phyloP scores from a whole-genome alignment of 2,329 filamentous ascomycete genomes.

The Pestalotiopsis sp. region DNA sequence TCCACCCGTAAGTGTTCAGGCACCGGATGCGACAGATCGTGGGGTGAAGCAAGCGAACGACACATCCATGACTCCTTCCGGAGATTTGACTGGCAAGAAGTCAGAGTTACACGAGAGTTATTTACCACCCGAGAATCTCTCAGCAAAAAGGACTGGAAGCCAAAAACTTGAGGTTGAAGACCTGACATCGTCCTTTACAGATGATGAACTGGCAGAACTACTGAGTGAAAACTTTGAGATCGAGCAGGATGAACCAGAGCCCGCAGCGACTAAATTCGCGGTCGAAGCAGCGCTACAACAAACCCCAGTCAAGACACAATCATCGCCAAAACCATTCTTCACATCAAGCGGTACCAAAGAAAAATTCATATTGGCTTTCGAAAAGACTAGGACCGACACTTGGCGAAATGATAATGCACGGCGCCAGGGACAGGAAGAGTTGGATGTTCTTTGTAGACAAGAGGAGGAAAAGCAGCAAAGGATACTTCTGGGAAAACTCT shows the following conservation, averaged over 20 bases:
- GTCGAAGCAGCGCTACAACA: neutral
- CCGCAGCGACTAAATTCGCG: too few relatives aligned
- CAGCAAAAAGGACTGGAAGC: neutral
- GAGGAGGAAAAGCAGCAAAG: conserved; percentile 23
- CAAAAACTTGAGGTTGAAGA: neutral
- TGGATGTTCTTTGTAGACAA: conserved; percentile 21
- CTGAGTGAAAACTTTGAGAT: neutral
- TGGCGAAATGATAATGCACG: conserved; percentile 28
- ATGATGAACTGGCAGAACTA: conserved; percentile 8
- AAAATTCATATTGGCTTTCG: conserved; percentile 28
- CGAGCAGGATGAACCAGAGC: neutral
- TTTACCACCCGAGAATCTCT: too few relatives aligned
- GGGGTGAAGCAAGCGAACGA: neutral
- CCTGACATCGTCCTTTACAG: neutral
- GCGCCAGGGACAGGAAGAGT: conserved; percentile 21
- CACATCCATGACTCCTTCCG: neutral
- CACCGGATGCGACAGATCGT: neutral
- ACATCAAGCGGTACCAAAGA: conserved; percentile 31
- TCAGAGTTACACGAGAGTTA: neutral
- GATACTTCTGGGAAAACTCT: conserved; percentile 14
- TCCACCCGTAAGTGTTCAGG: neutral
- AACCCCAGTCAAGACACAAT: conserved; percentile 14
- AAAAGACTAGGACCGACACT: conserved; percentile 31
- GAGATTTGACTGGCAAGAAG: neutral
- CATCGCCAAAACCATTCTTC: conserved; percentile 36